Evolutionary conservation across 768 basidiomycete genomes (phyloP).

Genomic region (Lyophyllum decastes): DNA sequence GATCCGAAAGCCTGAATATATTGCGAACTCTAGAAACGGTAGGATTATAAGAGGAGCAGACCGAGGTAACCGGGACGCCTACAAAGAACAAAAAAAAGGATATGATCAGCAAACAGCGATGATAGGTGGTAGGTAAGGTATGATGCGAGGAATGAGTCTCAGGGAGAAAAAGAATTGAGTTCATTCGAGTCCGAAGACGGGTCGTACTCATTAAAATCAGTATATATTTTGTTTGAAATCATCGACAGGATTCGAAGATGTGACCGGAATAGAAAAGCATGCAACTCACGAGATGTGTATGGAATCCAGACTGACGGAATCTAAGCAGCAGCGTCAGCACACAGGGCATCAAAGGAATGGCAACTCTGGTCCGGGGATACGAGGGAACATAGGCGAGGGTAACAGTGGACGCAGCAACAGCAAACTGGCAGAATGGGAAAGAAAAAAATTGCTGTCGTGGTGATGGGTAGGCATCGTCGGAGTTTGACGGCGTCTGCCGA

Average conservation of each 20-base stretch:
- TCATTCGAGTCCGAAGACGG: slow-evolving; percentile 33
- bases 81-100: neutral
- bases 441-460: neutral
- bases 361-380: neutral
- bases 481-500: no score
- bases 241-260: slow-evolving; percentile 27
- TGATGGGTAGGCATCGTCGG: no score
- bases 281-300: neutral
- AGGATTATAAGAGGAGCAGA: neutral
- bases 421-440: neutral
- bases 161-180: slow-evolving; percentile 31
- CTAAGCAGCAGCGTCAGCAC: no score
- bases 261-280: neutral
- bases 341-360: neutral
- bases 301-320: neutral
- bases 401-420: neutral
- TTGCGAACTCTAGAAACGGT: neutral
- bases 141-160: slow-evolving; percentile 28
- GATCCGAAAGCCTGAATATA: neutral
- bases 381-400: neutral
- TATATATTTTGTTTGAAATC: slow-evolving; percentile 40
- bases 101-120: neutral
- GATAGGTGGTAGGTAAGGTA: neutral
- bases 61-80: neutral
- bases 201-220: slow-evolving; percentile 57